These are phyloP conservation scores for Extremus antarcticus DNA, from an alignment of 495 filamentous ascomycete genomes.

Conservation along the genomic window DNA sequence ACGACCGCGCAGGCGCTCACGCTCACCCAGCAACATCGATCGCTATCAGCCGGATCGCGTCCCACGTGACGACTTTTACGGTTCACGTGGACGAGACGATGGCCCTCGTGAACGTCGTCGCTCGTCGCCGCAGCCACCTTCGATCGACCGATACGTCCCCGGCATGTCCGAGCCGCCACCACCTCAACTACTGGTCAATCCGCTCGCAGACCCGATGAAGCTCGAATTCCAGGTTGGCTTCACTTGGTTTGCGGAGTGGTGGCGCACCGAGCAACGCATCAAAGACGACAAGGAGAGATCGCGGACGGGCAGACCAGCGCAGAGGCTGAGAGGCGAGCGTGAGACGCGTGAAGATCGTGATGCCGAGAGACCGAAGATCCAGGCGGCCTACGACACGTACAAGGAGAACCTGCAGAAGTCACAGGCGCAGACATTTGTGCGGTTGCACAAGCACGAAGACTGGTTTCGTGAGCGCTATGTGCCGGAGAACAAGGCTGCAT, in stretches of 20 bases:
- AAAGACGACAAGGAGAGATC: conserved; percentile 77
- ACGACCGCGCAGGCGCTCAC: conserved; percentile 34
- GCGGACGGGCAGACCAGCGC: conserved; percentile 57
- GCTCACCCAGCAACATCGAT: conserved; percentile 36
- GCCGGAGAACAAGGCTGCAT: conserved; percentile 58
- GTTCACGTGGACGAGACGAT: conserved; percentile 53
- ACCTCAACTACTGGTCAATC: conserved; percentile 49
- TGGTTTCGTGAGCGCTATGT: conserved; percentile 98
- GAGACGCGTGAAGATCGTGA: conserved; percentile 78
- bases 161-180: conserved; percentile 58
- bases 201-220: conserved; percentile 67
- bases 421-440: conserved; percentile 80
- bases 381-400: conserved; percentile 84
- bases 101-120: conserved; percentile 44
- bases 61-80: conserved; percentile 56
- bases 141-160: conserved; percentile 94
- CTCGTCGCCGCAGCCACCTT: conserved; percentile 49
- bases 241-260: conserved; percentile 96
- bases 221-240: conserved; percentile 92
- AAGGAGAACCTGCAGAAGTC: conserved; percentile 88
- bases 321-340: conserved; percentile 57
- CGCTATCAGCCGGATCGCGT: conserved; percentile 35
- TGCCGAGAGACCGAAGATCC: conserved; percentile 79
- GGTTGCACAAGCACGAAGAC: conserved; percentile 81
- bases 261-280: conserved; percentile 71